Base-by-base conservation (phyloP, 1,284 basidiomycete genomes). In the Moesziomyces parantarcticus region DNA sequence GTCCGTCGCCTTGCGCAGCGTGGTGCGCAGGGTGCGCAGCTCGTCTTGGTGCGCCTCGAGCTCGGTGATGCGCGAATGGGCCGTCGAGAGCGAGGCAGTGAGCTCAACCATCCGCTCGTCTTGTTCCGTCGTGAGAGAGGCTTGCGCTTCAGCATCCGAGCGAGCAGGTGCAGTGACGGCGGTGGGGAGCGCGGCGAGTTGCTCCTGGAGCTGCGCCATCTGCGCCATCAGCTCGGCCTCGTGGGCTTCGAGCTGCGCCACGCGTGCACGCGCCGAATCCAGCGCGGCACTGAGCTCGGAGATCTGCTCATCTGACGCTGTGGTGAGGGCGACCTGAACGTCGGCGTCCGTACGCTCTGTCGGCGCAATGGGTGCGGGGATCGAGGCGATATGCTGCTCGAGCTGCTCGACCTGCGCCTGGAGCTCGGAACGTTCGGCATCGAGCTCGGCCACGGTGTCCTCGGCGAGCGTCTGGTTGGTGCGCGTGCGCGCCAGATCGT, bases 381-480 rank as follows among this genome's bases (percentile, higher is more conserved):
- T 7, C 13, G 48, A 7, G 32, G 26, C 11, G 18, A 6, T 7
- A 1, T 14, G 23, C 5, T 10, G 20, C 32, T 49, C 29, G 18
- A 46, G 23, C 14, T 25, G 32, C 5, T 13, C 20, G 3, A 57
- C 8, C 2, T 29, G 55, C 41, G 36, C 46, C 32, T 50, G 22
- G 2, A 58, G 43, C 43, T 32, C 29, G 29, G 29, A 11, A 13
- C 29, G 29, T 32, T 32, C 10, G 3, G 7, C 6, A 34, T 39
- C 41, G 18, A 68, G 39, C 21, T 34, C 40, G 14, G 20, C 22
- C 22, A 62, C 49, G 5, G 48, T 70, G 23, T 69, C 58, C 21
- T 77, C 61, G 2, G 71, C 71, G 16, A 75, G 23, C 20, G 10
- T 3, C 43, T 66, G 60, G 26, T 77, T 74, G 20, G 64, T 71